Evolutionary conservation across 1,139 yeast species (phyloP), one percentile per base, ranked within the genome.

Genomic region (Geotrichum bryndzae): DNA sequence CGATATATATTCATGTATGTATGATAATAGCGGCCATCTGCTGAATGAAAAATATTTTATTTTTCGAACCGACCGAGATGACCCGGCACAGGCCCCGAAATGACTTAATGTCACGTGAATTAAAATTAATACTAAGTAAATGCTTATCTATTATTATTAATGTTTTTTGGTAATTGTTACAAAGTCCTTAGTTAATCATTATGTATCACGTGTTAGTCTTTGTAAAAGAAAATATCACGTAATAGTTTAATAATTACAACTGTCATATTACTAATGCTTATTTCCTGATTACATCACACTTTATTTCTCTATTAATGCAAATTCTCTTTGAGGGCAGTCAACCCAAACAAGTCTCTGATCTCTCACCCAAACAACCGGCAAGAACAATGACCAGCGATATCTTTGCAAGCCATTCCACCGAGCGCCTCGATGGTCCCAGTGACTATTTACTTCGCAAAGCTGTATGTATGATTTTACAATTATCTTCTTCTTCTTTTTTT

Each of bases 401-500:
- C 8, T 71, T 71, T 59, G 70, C 73, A 4, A 61, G 60, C 56
- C 72, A 85, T 80, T 75, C 87, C 69, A 76, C 95, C 74, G 74
- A 82, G 72, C 80, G 97, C 66, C 79, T 88, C 59, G 96, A 90
- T 71, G 84, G 83, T 63, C 96, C 96, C 8, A 87, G 96, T 4
- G 77, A 81, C 50, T 91, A 91, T 70, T 80, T 91, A 57, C 77
- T 89, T 68, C 82, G 86, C 66, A 90, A 89, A 72, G 96, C 97
- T 0, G 78, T 84, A 64, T 76, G 82, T 53, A 54, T 29, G 4
- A 41, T 38, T 23, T 15, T 4, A 5, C 8, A 82, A 82, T 1
- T 69, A 73, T 52, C 73, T 25, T 4, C 5, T 25, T 15, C n/a
- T 41, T 25, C 27, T 25, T 25, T 15, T 41, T 41, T 41, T 41